These are phyloP conservation scores for Pseudocercospora cruenta DNA, from an alignment of 2,329 filamentous ascomycete genomes.

Conservation along the genomic window DNA sequence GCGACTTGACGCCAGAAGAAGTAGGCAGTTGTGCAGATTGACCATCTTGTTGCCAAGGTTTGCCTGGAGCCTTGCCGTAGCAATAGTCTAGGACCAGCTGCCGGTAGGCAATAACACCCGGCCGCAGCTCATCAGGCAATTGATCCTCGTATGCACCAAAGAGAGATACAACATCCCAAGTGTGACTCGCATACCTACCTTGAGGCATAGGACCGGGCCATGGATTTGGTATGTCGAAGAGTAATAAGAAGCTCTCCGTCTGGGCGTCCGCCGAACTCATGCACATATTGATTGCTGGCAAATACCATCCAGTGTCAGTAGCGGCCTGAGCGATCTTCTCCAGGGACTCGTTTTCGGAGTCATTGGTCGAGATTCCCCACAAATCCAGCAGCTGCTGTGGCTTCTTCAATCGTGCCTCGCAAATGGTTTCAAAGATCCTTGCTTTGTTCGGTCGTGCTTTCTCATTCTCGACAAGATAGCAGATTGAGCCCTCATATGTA, in stretches of 20 bases:
- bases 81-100: neutral
- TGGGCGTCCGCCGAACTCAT: neutral
- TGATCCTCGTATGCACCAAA: neutral
- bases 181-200: neutral
- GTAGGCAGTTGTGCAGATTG: neutral
- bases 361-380: neutral
- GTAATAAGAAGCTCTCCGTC: neutral
- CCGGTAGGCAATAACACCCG: neutral
- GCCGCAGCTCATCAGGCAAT: neutral
- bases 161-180: neutral
- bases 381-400: neutral
- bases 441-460: neutral
- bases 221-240: neutral
- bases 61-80: neutral
- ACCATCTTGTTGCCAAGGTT: neutral
- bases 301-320: neutral
- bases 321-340: neutral
- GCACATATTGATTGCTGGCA: neutral
- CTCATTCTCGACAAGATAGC: neutral
- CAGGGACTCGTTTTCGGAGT: neutral
- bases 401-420: neutral
- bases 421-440: neutral
- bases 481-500: neutral
- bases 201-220: neutral
- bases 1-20: neutral